Evolutionary conservation across 805 yeast species (phyloP), one percentile per base, ranked within the genome.

Genomic region (Cyberlindnera nakhonratchasimensis): DNA sequence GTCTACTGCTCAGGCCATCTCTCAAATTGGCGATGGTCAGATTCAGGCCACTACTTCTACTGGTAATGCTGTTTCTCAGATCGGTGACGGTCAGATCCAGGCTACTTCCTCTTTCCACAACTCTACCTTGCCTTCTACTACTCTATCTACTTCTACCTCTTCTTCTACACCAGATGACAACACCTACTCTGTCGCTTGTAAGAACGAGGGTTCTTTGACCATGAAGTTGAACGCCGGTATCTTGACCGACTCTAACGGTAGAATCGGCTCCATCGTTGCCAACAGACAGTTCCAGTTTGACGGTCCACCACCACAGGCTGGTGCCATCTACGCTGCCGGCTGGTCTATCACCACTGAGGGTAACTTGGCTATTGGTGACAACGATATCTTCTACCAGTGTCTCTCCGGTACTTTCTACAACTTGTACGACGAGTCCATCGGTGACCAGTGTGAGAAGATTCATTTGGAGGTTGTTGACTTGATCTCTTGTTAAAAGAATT

Each of bases 271-370:
- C 36, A 82, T 83, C 66, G 91, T 83, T 53, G 80, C 89, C 40
- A 83, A 82, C 80, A 74, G 84, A 71, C 91, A 83, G 70, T 83
- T 83, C 77, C 91, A 83, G 70, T 83, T 83, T 59, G 91, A 83
- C 63, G 90, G 90, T 60, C 88, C 88, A 47, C 85, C 86, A 68
- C 89, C 90, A 58, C 91, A 83, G 72, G 86, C 84, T 24, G 86
- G 85, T 64, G 73, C 85, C 44, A 74, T 79, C 61, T 78, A 75
- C 61, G 85, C 86, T 54, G 79, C 75, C 44, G 86, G 86, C 51
- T 80, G 86, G 86, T 62, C 71, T 30, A 60, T 69, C 50, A 63
- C 71, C 42, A 74, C 72, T 47, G 81, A 74, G n/a, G 77, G 77
- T 63, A 60, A 68, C 69, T 74, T 82, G 57, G 86, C 86, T 22